phyloP scores from a whole-genome alignment of 768 basidiomycete genomes.

The Tylopilus rubrobrunneus region DNA sequence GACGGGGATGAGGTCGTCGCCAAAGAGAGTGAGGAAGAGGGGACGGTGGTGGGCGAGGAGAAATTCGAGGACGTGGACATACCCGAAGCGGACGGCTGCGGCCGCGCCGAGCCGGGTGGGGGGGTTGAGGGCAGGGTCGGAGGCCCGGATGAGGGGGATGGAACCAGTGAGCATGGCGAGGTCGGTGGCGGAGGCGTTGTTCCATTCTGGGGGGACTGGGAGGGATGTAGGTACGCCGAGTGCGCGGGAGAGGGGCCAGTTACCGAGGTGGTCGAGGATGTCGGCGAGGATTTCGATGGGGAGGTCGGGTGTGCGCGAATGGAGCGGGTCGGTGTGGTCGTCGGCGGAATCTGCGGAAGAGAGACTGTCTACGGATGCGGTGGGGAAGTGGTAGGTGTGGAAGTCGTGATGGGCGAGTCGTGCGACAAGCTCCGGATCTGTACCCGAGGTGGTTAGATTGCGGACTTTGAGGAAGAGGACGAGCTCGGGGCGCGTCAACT shows the following conservation, averaged over 20 bases:
- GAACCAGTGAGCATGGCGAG: slow-evolving; percentile 66
- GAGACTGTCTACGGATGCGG: slow-evolving; percentile 28
- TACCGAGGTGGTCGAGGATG: slow-evolving; percentile 73
- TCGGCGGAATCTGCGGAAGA: slow-evolving; percentile 21
- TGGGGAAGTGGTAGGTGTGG: slow-evolving; percentile 61
- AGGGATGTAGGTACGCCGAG: slow-evolving; percentile 72
- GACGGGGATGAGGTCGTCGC: slow-evolving; percentile 67
- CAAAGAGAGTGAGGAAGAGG: slow-evolving; percentile 62
- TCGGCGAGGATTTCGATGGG: slow-evolving; percentile 74
- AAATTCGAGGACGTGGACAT: slow-evolving; percentile 72
- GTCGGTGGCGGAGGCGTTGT: slow-evolving; percentile 64
- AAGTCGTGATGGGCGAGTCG: slow-evolving; percentile 74
- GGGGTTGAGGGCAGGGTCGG: slow-evolving; percentile 49
- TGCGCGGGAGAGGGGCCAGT: slow-evolving; percentile 82
- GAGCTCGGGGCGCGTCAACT: slow-evolving; percentile 63
- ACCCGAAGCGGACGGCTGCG: slow-evolving; percentile 66
- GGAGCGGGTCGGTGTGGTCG: slow-evolving; percentile 24
- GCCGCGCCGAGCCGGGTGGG: slow-evolving; percentile 71
- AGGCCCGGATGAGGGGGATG: slow-evolving; percentile 55
- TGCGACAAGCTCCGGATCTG: slow-evolving; percentile 60
- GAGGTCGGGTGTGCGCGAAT: slow-evolving; percentile 50
- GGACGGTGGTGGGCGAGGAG: slow-evolving; percentile 61
- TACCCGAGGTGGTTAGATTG: slow-evolving; percentile 61
- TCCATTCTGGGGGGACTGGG: slow-evolving; percentile 66
- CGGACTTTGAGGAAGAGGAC: slow-evolving; percentile 72